Evolutionary conservation across 176 grass and related monocot genomes (phyloP), one percentile per base, ranked within the genome.

Genomic region (Phoenix dactylifera): DNA sequence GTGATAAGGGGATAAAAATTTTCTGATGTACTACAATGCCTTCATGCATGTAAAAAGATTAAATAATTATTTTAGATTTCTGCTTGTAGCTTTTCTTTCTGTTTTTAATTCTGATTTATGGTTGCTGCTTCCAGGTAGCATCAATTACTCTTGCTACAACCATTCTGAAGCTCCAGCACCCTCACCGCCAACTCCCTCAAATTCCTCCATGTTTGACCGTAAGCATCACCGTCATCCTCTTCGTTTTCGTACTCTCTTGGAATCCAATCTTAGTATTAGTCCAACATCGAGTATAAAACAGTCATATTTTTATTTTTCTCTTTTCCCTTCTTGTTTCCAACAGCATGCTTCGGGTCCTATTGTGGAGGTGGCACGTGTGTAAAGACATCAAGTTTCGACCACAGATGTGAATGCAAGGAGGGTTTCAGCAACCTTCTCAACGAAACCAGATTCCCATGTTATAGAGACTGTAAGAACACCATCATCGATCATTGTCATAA

Each of bases 371-470:
- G 86, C 6, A 84, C 67, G 24, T 96, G 91, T 54, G 60, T 58
- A 71, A 84, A 80, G 3, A 77, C 75, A 35, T 85, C 86, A 15
- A 64, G 63, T 55, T 54, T 74, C 58, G 70, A 48, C 23, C 83
- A 96, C 68, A 76, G 74, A 23, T 96, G 91, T 25, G 51, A 80
- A 17, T 90, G 91, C 57, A 60, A 72, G n/a, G 75, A 82, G 51
- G 86, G 86, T 50, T 85, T 61, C 76, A 64, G 61, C 68, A 96
- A 96, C 62, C 83, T 90, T 80, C 62, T 96, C n/a, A 96, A 90
- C 70, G 56, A 67, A 24, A 82, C 64, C 55, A 69, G 54, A 5
- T 80, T 90, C 59, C 86, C 91, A 69, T 96, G 91, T 44, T 90
- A 74, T 54, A 65, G 52, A 19, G 70, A 65, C 16, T 96, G 91